Evolutionary conservation across 139 green algal genomes (phyloP).

Genomic region (Nannochloris sp.): DNA sequence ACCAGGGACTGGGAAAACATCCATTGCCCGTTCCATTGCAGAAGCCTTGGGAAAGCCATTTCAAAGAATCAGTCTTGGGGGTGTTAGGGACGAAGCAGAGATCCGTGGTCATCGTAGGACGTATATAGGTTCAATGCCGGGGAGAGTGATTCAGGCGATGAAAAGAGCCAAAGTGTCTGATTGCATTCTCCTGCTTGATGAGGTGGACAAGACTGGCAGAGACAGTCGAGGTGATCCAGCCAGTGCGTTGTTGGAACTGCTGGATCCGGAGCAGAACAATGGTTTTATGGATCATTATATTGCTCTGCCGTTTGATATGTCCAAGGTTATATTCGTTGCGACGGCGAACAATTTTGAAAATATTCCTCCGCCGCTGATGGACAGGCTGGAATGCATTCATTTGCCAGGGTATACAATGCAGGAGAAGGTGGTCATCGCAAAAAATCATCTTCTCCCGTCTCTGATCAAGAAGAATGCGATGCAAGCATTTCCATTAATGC

Average conservation of each 20-base stretch:
- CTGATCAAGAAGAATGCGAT: conserved; percentile 58
- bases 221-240: conserved; percentile 77
- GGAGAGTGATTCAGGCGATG: conserved; percentile 22
- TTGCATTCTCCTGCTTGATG: conserved; percentile 91
- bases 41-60: conserved; percentile 71
- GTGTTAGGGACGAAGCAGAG: conserved; percentile 88
- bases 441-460: conserved; percentile 80
- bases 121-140: conserved; percentile 97
- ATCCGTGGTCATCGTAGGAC: conserved; percentile 88
- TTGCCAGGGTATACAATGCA: conserved; percentile 80
- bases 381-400: conserved; percentile 74
- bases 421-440: conserved; percentile 88
- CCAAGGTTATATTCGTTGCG: conserved; percentile 43
- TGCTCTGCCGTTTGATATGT: conserved; percentile 86
- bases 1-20: conserved; percentile 91
- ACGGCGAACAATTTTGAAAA: conserved; percentile 27
- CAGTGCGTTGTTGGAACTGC: conserved; percentile 89
- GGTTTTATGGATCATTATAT: conserved; percentile 96
- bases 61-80: conserved; percentile 83
- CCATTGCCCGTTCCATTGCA: conserved; percentile 78
- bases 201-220: conserved; percentile 89
- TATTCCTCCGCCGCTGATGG: conserved; percentile 30
- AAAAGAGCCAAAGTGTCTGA: conserved; percentile 59
- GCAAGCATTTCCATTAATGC: conserved; percentile 24
- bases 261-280: conserved; percentile 96